A percentile compares a stretch with the other conserved stretches of the same genome.
phyloP scores from a whole-genome alignment of 768 basidiomycete species.

The Auricularia cornea region DNA sequence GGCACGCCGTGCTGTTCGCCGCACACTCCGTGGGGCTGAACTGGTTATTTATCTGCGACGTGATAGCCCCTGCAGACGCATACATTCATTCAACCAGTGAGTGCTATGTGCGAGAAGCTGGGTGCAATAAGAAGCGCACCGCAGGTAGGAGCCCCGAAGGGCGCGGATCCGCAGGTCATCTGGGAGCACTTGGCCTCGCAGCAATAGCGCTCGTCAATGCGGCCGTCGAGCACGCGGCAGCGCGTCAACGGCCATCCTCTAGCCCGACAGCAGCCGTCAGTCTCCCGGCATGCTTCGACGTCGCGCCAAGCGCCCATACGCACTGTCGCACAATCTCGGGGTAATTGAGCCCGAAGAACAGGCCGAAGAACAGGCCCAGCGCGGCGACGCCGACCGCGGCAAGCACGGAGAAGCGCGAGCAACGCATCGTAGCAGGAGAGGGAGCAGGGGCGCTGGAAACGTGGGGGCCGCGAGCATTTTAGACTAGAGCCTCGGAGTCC shows the following conservation, averaged over 20 bases:
- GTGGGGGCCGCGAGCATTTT: neutral
- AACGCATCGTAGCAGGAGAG: neutral
- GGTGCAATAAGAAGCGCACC: neutral
- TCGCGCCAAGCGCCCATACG: neutral
- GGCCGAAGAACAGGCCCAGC: neutral
- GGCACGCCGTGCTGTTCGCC: neutral
- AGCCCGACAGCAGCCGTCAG: neutral
- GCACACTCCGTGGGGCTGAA: neutral
- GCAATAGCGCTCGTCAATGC: neutral
- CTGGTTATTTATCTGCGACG: neutral
- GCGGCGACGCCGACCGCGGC: neutral
- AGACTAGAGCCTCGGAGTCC: neutral
- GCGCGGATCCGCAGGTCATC: neutral
- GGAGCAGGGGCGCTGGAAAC: neutral
- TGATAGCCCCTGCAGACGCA: neutral
- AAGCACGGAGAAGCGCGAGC: neutral
- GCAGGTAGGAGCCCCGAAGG: neutral
- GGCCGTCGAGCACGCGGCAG: neutral
- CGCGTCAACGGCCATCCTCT: neutral
- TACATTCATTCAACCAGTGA: neutral
- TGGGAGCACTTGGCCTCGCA: neutral
- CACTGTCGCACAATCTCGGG: constrained; percentile 1
- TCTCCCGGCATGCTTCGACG: neutral
- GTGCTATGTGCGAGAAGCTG: too few relatives aligned
- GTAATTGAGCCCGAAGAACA: neutral